Conservation (phyloP, 2,329 filamentous ascomycete genomes). For the Magnaporthales sp. region DNA sequence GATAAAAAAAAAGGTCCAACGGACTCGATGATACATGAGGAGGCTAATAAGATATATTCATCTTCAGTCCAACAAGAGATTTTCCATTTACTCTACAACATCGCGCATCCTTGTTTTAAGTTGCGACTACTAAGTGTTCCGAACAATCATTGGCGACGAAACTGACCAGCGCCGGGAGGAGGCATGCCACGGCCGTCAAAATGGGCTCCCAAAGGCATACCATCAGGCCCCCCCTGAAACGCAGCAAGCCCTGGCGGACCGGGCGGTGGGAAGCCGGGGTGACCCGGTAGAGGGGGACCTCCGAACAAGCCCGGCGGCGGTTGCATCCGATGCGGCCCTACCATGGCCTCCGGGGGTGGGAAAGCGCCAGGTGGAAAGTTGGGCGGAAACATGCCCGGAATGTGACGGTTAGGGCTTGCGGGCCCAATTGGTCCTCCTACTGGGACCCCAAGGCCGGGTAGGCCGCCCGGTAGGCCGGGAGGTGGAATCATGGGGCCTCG, state of each 20-base stretch:
- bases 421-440: constrained; percentile 43
- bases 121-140: background rate
- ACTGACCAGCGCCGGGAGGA: constrained; percentile 11
- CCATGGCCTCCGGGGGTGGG: constrained; percentile 39
- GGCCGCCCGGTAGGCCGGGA: constrained; percentile 36
- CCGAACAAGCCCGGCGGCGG: constrained; percentile 51
- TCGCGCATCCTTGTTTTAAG: background rate
- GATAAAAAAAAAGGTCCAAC: background rate
- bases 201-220: constrained; percentile 31
- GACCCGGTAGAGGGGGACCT: constrained; percentile 24
- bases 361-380: constrained; percentile 45
- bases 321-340: constrained; percentile 41
- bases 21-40: background rate
- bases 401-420: constrained; percentile 34
- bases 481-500: constrained; percentile 45
- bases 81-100: background rate
- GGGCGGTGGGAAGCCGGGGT: constrained; percentile 38
- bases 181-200: constrained; percentile 37
- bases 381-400: constrained; percentile 40
- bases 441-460: constrained; percentile 44
- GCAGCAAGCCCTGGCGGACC: constrained; percentile 42
- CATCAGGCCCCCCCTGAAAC: constrained; percentile 46
- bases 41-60: background rate
- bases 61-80: background rate
- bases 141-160: constrained; percentile 7